Evolutionary conservation across 768 basidiomycete species (phyloP).

Genomic region (Cyathus striatus): DNA sequence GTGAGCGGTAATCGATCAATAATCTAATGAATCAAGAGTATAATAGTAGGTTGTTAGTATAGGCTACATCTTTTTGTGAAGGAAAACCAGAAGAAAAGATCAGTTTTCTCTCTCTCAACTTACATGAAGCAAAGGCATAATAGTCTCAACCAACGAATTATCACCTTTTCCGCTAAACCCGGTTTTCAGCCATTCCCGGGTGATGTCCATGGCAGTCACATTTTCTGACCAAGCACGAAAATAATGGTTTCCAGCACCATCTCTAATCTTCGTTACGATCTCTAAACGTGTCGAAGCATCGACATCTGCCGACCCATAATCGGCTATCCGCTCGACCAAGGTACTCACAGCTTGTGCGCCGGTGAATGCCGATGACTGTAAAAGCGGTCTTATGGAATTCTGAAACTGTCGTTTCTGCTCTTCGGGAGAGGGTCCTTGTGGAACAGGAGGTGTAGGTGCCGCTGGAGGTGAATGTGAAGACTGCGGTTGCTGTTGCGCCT

Average conservation of each 20-base stretch:
- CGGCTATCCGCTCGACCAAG: slow-evolving; percentile 53
- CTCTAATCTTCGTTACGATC: slow-evolving; percentile 62
- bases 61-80: slow-evolving; percentile 6
- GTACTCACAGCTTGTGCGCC: slow-evolving; percentile 63
- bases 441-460: slow-evolving; percentile 12
- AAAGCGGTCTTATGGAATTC: slow-evolving; percentile 45
- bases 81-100: neutral
- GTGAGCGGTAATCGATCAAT: slow-evolving; percentile 80
- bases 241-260: slow-evolving; percentile 82
- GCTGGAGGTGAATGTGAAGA: slow-evolving; percentile 10
- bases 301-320: slow-evolving; percentile 60
- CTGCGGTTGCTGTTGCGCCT: no score
- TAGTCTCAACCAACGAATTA: slow-evolving; percentile 49
- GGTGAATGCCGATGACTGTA: slow-evolving; percentile 56
- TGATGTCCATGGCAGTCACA: slow-evolving; percentile 66
- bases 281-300: slow-evolving; percentile 66
- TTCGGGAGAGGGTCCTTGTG: slow-evolving; percentile 27
- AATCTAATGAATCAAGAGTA: slow-evolving; percentile 42
- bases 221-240: slow-evolving; percentile 86
- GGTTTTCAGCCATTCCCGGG: slow-evolving; percentile 78
- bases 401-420: slow-evolving; percentile 54
- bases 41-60: no score
- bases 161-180: neutral
- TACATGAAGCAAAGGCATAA: slow-evolving; percentile 86
- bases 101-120: no score